Base-by-base conservation (phyloP, 257 asterid species). In the Solanum sejunctum region DNA sequence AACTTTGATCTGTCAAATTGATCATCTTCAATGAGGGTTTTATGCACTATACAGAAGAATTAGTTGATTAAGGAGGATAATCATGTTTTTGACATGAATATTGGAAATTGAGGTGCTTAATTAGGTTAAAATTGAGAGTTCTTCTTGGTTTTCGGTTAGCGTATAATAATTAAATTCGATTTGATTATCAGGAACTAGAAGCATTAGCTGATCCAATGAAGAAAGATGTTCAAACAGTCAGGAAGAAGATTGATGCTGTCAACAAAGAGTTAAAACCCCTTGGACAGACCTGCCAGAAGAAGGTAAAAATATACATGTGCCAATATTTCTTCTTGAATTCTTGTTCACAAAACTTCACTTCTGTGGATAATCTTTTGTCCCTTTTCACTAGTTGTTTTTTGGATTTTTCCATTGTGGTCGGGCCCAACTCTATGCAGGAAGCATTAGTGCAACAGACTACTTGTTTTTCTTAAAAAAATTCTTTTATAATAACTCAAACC, bases 221-320 rank as follows among this genome's bases (percentile, higher is more conserved):
- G 94, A 94, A 94, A 88, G 99, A 96, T 78, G 98, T 96, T 83
- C 77, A 93, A 1, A 2, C 86, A 5, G 96, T 96, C 85, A 93
- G 98, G 4, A 96, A 96, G 95, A 96, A 90, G 88, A 91, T 96
- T 67, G 98, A 96, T 87, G 10, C 94, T 7, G 89, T 96, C 56
- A 93, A 93, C 94, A 96, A 96, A 91, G 99, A 96, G 87, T 89
- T 94, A 72, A 96, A 96, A 78, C 99, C 99, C 83, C 90, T 96
- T 84, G 98, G 98, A 26, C 93, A 83, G 84, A 91, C 92, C 75
- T 96, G 98, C 95, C 98, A 94, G 90, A 96, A 94, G 96, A 96
- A 96, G 99, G 99, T 96, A 72, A 88, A 85, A 72, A 60, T 10
- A 60, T 60, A 36, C 26, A 20, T 15, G 18, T 54, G 21, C 43